Evolutionary conservation across 1,139 yeast genomes (phyloP).

Genomic region (Blastobotrys apis): DNA sequence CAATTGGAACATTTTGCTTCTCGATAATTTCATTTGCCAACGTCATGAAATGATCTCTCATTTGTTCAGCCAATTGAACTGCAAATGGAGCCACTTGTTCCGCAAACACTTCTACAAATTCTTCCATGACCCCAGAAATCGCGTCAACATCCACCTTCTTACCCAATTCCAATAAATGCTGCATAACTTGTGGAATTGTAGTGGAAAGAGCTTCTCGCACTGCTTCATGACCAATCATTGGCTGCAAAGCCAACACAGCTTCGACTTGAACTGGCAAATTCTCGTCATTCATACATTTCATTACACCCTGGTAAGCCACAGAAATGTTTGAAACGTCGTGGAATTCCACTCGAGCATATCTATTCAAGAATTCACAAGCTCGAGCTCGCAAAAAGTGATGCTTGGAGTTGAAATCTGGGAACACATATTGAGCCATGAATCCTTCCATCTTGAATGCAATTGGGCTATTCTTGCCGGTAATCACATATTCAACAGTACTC

Average conservation of each 20-base stretch:
- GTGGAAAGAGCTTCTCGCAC: slow-evolving; percentile 65
- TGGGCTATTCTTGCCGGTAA: slow-evolving; percentile 55
- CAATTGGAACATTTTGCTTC: slow-evolving; percentile 30
- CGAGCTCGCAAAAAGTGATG: slow-evolving; percentile 79
- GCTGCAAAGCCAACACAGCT: slow-evolving; percentile 82
- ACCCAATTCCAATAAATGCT: slow-evolving; percentile 66
- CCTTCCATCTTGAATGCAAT: slow-evolving; percentile 62
- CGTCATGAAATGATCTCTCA: slow-evolving; percentile 76
- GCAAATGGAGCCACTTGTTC: slow-evolving; percentile 94
- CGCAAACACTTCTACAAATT: slow-evolving; percentile 83
- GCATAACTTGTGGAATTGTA: slow-evolving; percentile 78
- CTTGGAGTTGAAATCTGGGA: slow-evolving; percentile 66
- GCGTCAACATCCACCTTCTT: slow-evolving; percentile 85
- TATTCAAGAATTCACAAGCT: slow-evolving; percentile 71
- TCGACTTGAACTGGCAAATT: slow-evolving; percentile 77
- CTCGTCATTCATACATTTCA: slow-evolving; percentile 52
- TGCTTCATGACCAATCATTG: slow-evolving; percentile 59
- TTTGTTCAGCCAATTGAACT: slow-evolving; percentile 71
- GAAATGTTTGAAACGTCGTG: slow-evolving; percentile 47
- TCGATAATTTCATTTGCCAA: slow-evolving; percentile 66
- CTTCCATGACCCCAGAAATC: slow-evolving; percentile 89
- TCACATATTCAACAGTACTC: slow-evolving; percentile 63
- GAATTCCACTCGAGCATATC: slow-evolving; percentile 63
- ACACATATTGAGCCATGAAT: slow-evolving; percentile 57
- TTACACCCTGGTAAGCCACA: slow-evolving; percentile 60